A percentile compares a stretch with the other conserved stretches of the same genome.
Conservation (phyloP, 129 eudicot species). For the Ambrosia trifida region DNA sequence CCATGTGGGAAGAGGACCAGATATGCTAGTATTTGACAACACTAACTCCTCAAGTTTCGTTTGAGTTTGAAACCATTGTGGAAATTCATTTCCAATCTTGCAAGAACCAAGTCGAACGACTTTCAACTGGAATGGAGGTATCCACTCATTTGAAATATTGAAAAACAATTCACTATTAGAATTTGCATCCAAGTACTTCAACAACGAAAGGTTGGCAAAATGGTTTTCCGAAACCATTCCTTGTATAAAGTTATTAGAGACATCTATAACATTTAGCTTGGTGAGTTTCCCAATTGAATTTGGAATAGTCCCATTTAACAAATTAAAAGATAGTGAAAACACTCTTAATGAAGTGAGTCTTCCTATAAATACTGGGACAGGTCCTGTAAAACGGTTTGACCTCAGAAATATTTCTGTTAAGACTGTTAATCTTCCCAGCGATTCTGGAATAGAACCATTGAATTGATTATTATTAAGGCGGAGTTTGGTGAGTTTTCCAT, state of each 20-base stretch:
- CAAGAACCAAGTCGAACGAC: background rate
- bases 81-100: conserved; percentile 5
- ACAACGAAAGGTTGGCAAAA: background rate
- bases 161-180: background rate
- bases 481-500: background rate
- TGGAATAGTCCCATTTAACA: conserved; percentile 5
- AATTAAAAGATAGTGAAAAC: background rate
- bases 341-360: conserved; percentile 2
- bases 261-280: background rate
- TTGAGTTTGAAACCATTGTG: conserved; percentile 17
- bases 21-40: background rate
- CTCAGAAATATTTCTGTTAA: background rate
- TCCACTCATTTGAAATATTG: background rate
- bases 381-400: background rate
- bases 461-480: background rate
- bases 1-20: conserved; percentile 14
- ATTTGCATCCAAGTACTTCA: background rate
- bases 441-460: background rate
- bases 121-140: background rate
- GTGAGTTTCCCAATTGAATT: background rate
- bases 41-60: background rate
- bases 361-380: background rate
- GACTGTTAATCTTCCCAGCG: background rate
- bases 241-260: background rate
- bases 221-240: conserved; percentile 2